These are phyloP conservation scores for Actinomucor elegans DNA, from an alignment of 371 early-diverging fungal genomes.

Conservation along the genomic window DNA sequence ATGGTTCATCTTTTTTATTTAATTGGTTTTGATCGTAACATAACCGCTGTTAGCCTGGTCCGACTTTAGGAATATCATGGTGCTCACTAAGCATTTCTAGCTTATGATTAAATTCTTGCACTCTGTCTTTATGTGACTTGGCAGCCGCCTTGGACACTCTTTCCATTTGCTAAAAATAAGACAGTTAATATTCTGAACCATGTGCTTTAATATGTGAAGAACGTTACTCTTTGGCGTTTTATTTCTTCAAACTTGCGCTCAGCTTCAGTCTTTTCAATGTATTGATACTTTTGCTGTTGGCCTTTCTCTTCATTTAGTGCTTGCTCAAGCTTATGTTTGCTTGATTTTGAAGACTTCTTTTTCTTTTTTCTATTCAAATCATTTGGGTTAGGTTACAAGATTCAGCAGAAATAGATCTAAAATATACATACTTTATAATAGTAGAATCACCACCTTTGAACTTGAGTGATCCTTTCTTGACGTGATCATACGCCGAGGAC, in stretches of 20 bases:
- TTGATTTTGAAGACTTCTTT: slow-evolving; percentile 50
- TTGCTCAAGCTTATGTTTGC: slow-evolving; percentile 47
- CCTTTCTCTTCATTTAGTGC: slow-evolving; percentile 32
- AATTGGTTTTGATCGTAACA: too few species aligned
- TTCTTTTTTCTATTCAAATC: slow-evolving; percentile 43
- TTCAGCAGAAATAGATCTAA: too few species aligned
- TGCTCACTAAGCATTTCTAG: slow-evolving; percentile 69
- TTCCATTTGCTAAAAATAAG: slow-evolving; percentile 57
- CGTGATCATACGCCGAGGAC: slow-evolving; percentile 53
- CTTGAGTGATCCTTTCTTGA: slow-evolving; percentile 57
- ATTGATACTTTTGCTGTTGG: slow-evolving; percentile 15
- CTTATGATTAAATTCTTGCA: slow-evolving; percentile 62
- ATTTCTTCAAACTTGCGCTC: slow-evolving; percentile 64
- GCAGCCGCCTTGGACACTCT: slow-evolving; percentile 57
- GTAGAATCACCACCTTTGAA: slow-evolving; percentile 57
- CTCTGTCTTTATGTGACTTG: slow-evolving; percentile 66
- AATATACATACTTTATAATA: slow-evolving; percentile 52
- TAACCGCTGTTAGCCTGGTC: slow-evolving; percentile 52
- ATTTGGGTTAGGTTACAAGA: too few species aligned
- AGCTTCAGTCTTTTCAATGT: slow-evolving; percentile 58
- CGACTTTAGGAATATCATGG: slow-evolving; percentile 73
- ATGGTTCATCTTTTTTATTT: too few species aligned
- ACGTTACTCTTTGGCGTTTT: slow-evolving; percentile 55
- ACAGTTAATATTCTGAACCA: neutral
- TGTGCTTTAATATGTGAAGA: neutral